Evolutionary conservation across 2,329 filamentous ascomycete genomes (phyloP).

Genomic region (Geosmithia putterillii): DNA sequence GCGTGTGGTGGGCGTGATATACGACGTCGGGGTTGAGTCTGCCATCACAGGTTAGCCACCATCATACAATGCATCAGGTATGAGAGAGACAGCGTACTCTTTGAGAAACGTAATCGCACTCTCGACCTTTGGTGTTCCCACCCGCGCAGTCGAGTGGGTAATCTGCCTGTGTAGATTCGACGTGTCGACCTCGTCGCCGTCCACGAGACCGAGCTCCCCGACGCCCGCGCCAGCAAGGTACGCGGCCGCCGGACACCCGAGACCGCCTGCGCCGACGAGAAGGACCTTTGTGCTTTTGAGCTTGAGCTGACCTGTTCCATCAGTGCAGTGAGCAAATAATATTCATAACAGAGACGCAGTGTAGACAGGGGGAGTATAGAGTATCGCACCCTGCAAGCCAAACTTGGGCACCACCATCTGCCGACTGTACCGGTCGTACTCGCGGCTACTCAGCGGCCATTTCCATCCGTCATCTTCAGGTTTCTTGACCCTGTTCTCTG

Average conservation of each 20-base stretch:
- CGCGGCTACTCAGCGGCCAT: conserved; percentile 60
- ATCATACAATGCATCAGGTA: background rate
- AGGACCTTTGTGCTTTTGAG: conserved; percentile 61
- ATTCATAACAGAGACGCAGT: background rate
- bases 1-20: conserved; percentile 49
- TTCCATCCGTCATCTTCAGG: conserved; percentile 18
- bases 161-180: conserved; percentile 93
- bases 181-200: conserved; percentile 76
- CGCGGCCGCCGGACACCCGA: conserved; percentile 85
- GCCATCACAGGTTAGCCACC: background rate
- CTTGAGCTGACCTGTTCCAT: conserved; percentile 54
- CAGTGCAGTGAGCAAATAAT: background rate
- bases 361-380: background rate
- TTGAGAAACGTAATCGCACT: conserved; percentile 53
- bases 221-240: conserved; percentile 87
- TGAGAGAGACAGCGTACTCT: conserved; percentile 25
- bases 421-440: conserved; percentile 79
- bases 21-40: conserved; percentile 62
- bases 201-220: conserved; percentile 70
- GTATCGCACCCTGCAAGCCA: conserved; percentile 53
- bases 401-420: conserved; percentile 82
- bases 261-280: conserved; percentile 74
- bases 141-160: conserved; percentile 57
- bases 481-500: conserved; percentile 7
- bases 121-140: conserved; percentile 70